Base-by-base conservation (phyloP, 148 eudicot genomes). In the Drosera capensis region DNA sequence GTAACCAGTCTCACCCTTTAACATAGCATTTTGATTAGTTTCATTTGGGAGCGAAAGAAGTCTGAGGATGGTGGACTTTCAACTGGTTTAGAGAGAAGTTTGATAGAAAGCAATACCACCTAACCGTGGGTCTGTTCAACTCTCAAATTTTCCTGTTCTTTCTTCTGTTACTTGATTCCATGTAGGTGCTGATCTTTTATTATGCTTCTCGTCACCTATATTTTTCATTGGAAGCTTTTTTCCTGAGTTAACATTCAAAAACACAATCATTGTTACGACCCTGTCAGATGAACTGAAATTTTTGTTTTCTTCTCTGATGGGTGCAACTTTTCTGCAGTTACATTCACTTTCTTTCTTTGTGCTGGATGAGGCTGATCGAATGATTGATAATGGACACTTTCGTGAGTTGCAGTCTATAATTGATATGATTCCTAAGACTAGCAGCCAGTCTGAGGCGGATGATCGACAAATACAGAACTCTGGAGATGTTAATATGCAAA, bases 341-440 rank as follows among this genome's bases (percentile, higher is more conserved):
- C 95, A 84, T 72, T 84, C 81, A 17, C 45, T 90, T 43, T 90
- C 97, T 53, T 90, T 90, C 65, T 90, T 90, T 71, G 93, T 84
- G 51, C 80, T 90, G 68, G 97, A 90, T 59, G 97, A 90, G 69
- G 97, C 97, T 22, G 97, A 90, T 68, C 87, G 97, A 18, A 90
- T 90, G 97, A 78, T 90, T 38, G 95, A 90, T 69, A 68, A 58
- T 60, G 97, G 97, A 19, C 97, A 90, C 64, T 90, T 90, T 62
- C 92, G 57, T 19, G 97, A 90, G 69, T 68, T 90, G 48, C 97
- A 90, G 58, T 80, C 82, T 47, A 84, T 90, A 57, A 84, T 90
- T 46, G 97, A 90, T 63, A 65, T 80, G 87, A 92, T 90, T 63
- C 97, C 97, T 8, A 54, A 52, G 69, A 34, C 28, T 39, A 60